Evolutionary conservation across 169 alveolate species (phyloP), one percentile per base, ranked within the genome.

Genomic region (Plasmodium vivax): DNA sequence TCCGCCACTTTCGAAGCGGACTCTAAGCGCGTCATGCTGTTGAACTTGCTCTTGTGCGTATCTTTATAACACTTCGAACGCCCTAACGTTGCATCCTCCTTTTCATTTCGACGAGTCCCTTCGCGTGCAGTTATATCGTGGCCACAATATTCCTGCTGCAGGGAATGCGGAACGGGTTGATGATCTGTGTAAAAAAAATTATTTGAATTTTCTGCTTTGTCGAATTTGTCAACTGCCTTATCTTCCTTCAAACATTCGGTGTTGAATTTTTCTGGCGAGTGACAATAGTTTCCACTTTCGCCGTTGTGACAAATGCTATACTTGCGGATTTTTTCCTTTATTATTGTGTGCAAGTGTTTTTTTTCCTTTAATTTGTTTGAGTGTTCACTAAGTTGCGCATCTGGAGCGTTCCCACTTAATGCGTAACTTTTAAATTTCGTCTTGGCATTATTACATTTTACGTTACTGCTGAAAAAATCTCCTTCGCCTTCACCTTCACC

Each of bases 141-240:
- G 47, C 72, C 74, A 38, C 68, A 68, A 83, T 58, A 41, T 83
- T 19, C 36, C 38, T 62, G 27, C 47, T 41, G 54, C 16, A 38
- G 16, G 23, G 71, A 14, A 38, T 36, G 41, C 16, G 32, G n/a
- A 36, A 83, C 12, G 19, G 54, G 8, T 14, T 83, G 38, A 8
- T 83, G 19, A n/a, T 62, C 32, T 68, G 32, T 83, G 56, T 36
- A 58, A 83, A 71, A 71, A 62, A 16, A 71, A 68, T 83, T 71
- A 38, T 83, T 71, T 5, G 51, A 38, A 38, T 68, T 68, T 36
- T 27, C 74, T 68, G 7, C 43, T 68, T 19, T 75, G 36, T 75
- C 7, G 0, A 23, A 10, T 54, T 45, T 75, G 56, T 74, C 19
- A 23, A 32, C 79, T 30, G 14, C 62, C 36, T 68, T 43, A 27